A percentile compares a stretch with the other conserved stretches of the same genome.
phyloP scores from a whole-genome alignment of 2,329 filamentous ascomycete species.

The Moelleriella libera region DNA sequence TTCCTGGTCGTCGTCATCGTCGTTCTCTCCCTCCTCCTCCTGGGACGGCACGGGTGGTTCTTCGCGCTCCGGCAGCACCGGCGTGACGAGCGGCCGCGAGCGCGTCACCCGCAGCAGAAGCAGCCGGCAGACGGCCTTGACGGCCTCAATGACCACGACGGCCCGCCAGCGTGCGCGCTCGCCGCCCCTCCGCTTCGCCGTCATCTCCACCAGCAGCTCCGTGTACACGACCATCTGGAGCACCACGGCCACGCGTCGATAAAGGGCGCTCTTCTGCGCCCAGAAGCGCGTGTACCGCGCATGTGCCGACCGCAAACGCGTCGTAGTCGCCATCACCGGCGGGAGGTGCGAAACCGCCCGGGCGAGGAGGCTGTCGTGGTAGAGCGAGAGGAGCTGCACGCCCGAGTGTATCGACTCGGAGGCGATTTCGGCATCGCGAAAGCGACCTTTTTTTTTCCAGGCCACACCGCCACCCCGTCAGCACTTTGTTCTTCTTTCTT shows the following conservation, averaged over 20 bases:
- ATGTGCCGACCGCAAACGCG: slow-evolving; percentile 41
- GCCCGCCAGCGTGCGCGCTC: slow-evolving; percentile 74
- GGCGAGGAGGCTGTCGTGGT: slow-evolving; percentile 79
- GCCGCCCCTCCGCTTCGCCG: slow-evolving; percentile 71
- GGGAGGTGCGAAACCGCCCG: slow-evolving; percentile 45
- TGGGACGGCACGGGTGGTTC: slow-evolving; percentile 39
- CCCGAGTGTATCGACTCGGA: slow-evolving; percentile 84
- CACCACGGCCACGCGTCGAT: slow-evolving; percentile 66
- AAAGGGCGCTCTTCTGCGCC: slow-evolving; percentile 50
- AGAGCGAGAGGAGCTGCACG: slow-evolving; percentile 80
- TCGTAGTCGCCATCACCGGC: slow-evolving; percentile 13
- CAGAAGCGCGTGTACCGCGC: slow-evolving; percentile 55
- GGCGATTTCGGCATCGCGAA: slow-evolving; percentile 84
- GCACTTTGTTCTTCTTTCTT: neutral
- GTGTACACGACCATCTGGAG: slow-evolving; percentile 90
- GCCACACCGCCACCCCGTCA: neutral
- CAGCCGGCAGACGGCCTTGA: slow-evolving; percentile 76
- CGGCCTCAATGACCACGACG: slow-evolving; percentile 67
- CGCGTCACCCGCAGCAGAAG: slow-evolving; percentile 72
- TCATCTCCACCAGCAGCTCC: slow-evolving; percentile 95
- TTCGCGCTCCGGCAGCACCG: slow-evolving; percentile 76
- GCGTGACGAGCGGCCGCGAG: slow-evolving; percentile 67
- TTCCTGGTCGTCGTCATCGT: slow-evolving; percentile 23
- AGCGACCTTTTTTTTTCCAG: slow-evolving; percentile 41
- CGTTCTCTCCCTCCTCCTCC: slow-evolving; percentile 13